A percentile compares a stretch with the other conserved stretches of the same genome.
phyloP scores from a whole-genome alignment of 2,329 filamentous ascomycete species.

The Cadophora sp. region DNA sequence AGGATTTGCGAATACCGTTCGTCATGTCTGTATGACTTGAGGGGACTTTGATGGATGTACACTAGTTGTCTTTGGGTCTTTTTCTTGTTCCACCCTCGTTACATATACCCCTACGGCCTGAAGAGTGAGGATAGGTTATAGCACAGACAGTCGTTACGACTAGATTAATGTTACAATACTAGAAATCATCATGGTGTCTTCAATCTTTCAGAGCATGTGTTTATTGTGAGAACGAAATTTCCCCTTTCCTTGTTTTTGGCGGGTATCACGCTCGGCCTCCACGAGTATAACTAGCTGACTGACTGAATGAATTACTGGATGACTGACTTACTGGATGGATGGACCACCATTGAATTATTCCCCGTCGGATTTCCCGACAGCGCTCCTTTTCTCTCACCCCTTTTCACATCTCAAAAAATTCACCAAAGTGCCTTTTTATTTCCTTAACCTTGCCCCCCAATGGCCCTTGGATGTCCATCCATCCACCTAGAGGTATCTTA shows the following conservation, averaged over 20 bases:
- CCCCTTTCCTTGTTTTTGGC: not conserved
- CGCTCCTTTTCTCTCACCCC: not conserved
- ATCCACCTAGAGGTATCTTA: not conserved
- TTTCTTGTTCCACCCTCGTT: constrained; percentile 25
- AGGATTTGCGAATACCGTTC: constrained; percentile 19
- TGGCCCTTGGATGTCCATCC: not conserved
- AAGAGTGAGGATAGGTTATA: constrained; percentile 4
- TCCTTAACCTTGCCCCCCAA: not conserved
- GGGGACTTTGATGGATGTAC: constrained; percentile 5
- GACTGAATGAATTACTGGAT: not conserved
- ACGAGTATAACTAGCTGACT: not conserved
- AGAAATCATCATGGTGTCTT: constrained; percentile 7
- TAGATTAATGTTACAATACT: constrained; percentile 18
- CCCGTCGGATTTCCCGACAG: not conserved
- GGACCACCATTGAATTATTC: too few species aligned
- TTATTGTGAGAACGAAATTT: not conserved
- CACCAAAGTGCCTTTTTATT: too few species aligned
- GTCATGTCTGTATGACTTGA: not conserved
- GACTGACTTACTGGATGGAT: too few species aligned
- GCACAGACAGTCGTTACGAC: constrained; percentile 16
- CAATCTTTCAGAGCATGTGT: not conserved
- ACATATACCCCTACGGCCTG: constrained; percentile 20
- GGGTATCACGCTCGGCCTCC: not conserved
- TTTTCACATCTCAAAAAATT: not conserved
- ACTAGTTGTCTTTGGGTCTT: not conserved